These are phyloP conservation scores for Millerozyma miso DNA, from an alignment of 805 yeast genomes.

Conservation along the genomic window DNA sequence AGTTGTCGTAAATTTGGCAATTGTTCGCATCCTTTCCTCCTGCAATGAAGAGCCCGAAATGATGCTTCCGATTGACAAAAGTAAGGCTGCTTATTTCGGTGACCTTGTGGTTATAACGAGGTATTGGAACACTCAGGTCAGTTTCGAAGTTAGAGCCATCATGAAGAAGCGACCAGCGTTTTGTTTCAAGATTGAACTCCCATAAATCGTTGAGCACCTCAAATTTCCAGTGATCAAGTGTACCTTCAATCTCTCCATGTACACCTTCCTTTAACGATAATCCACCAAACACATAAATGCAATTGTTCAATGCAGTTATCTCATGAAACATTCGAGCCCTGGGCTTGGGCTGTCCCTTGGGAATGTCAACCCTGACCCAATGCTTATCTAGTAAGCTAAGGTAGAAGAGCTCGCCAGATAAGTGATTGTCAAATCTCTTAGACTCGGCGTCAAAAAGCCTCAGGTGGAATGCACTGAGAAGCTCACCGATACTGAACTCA, in stretches of 20 bases:
- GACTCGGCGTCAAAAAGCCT: slow-evolving; percentile 23
- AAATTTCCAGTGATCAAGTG: slow-evolving; percentile 6
- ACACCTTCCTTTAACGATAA: slow-evolving; percentile 30
- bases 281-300: slow-evolving; percentile 65
- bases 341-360: slow-evolving; percentile 21
- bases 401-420: slow-evolving; percentile 63
- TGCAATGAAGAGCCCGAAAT: slow-evolving; percentile 46
- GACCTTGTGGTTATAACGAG: slow-evolving; percentile 54
- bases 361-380: slow-evolving; percentile 47
- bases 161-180: slow-evolving; percentile 51
- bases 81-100: slow-evolving; percentile 36
- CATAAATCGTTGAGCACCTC: slow-evolving; percentile 61
- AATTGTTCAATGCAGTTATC: slow-evolving; percentile 45
- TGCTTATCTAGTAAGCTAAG: slow-evolving; percentile 53
- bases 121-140: slow-evolving; percentile 20
- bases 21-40: slow-evolving; percentile 48
- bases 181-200: slow-evolving; percentile 54
- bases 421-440: slow-evolving; percentile 29
- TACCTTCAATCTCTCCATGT: slow-evolving; percentile 1
- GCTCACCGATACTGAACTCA: slow-evolving; percentile 33
- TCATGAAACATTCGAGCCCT: slow-evolving; percentile 58
- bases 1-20: slow-evolving; percentile 27
- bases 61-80: slow-evolving; percentile 34
- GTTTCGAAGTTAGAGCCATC: slow-evolving; percentile 26
- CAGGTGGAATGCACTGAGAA: slow-evolving; percentile 35